A percentile compares a stretch with the other conserved stretches of the same genome.
Evolutionary conservation across 257 asterid genomes (phyloP).

Genomic region (Nicotiana attenuata): DNA sequence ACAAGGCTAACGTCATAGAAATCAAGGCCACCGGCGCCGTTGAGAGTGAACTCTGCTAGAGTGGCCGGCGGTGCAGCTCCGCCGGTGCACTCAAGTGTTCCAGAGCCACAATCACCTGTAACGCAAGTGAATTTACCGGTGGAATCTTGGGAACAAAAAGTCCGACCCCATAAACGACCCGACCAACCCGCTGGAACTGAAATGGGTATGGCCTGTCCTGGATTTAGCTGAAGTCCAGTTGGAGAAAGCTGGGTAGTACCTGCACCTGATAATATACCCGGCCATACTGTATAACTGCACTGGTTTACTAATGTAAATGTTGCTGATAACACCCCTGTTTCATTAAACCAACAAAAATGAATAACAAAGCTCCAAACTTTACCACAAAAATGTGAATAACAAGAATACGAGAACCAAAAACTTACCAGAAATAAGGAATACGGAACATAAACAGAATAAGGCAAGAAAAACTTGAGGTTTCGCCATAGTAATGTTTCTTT

Average conservation of each 20-base stretch:
- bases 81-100: slow-evolving; percentile 48
- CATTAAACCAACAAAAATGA: not conserved
- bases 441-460: not conserved
- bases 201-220: slow-evolving; percentile 39
- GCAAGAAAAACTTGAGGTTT: not conserved
- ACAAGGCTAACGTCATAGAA: slow-evolving; percentile 81
- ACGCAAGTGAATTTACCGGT: slow-evolving; percentile 49
- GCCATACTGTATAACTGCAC: slow-evolving; percentile 70
- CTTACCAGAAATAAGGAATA: slow-evolving; percentile 28
- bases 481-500: slow-evolving; percentile 14
- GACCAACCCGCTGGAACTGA: slow-evolving; percentile 57
- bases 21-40: slow-evolving; percentile 61
- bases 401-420: not conserved
- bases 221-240: slow-evolving; percentile 45
- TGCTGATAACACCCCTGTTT: slow-evolving; percentile 34
- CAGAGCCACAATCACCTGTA: slow-evolving; percentile 73
- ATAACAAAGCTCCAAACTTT: not conserved
- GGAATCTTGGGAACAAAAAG: slow-evolving; percentile 43
- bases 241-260: slow-evolving; percentile 48
- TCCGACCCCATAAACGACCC: slow-evolving; percentile 72
- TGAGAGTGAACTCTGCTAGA: slow-evolving; percentile 71
- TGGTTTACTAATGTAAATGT: slow-evolving; percentile 60
- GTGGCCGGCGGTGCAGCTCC: slow-evolving; percentile 58
- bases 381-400: not conserved
- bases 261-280: slow-evolving; percentile 58